These are phyloP conservation scores for Apiospora pterosperma DNA, from an alignment of 2,329 filamentous ascomycete genomes.

Conservation along the genomic window DNA sequence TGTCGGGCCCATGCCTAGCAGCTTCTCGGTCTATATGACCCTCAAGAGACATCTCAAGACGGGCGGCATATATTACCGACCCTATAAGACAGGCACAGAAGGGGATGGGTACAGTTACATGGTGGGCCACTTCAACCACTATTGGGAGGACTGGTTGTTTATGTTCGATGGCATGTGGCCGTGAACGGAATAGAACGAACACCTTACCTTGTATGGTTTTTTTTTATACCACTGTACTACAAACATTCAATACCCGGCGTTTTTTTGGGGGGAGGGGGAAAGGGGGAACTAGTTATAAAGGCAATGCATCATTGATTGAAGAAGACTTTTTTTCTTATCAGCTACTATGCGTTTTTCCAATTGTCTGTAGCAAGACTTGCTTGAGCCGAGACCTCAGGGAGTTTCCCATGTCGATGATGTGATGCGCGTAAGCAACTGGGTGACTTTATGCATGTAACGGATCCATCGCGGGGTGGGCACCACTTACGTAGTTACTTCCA, in stretches of 20 bases:
- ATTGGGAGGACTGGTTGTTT: constrained; percentile 47
- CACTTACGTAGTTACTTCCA: not conserved
- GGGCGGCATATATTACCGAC: constrained; percentile 37
- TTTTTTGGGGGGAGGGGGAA: too few species aligned
- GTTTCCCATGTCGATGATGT: not conserved
- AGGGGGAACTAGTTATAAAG: not conserved
- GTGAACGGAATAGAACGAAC: constrained; percentile 13
- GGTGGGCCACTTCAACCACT: constrained; percentile 40
- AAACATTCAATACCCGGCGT: constrained; percentile 1
- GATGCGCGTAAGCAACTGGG: not conserved
- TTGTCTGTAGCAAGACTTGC: not conserved
- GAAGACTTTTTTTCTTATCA: not conserved
- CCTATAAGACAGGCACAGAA: constrained; percentile 39
- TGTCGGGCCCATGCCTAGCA: constrained; percentile 42
- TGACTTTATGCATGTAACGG: not conserved
- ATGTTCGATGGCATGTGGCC: constrained; percentile 45
- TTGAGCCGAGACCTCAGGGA: not conserved
- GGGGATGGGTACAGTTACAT: constrained; percentile 40
- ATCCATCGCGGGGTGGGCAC: not conserved
- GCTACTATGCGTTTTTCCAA: not conserved
- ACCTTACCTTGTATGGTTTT: not conserved
- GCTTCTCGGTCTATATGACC: constrained; percentile 44
- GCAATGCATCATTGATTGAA: not conserved
- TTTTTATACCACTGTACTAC: not conserved
- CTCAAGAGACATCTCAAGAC: constrained; percentile 40